Evolutionary conservation across 2,329 filamentous ascomycete genomes (phyloP).

Genomic region (Sporothrix humicola): DNA sequence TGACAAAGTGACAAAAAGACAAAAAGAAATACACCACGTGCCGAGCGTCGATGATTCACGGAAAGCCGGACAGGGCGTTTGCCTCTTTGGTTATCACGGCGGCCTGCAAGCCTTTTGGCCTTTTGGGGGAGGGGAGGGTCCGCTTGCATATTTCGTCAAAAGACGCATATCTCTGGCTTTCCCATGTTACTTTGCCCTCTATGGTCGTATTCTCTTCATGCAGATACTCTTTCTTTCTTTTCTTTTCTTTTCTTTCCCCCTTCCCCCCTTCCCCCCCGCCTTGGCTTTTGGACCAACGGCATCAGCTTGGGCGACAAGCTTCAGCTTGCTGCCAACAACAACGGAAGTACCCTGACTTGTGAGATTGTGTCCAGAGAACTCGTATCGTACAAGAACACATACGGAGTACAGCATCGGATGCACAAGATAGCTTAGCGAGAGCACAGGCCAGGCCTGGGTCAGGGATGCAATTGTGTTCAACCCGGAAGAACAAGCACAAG

Average conservation of each 20-base stretch:
- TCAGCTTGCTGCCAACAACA: neutral
- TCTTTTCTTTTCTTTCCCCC: neutral
- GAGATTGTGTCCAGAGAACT: too few relatives aligned
- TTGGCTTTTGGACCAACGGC: too few relatives aligned
- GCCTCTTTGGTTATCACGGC: conserved; percentile 12
- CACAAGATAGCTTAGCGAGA: conserved; percentile 11
- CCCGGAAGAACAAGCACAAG: neutral
- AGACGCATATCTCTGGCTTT: neutral
- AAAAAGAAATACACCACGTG: neutral
- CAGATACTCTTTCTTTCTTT: neutral
- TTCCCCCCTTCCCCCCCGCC: neutral
- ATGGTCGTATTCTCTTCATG: neutral
- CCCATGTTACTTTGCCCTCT: neutral
- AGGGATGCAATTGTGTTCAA: neutral
- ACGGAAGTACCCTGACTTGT: neutral
- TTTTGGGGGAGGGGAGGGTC: neutral
- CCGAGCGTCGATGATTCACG: conserved; percentile 1
- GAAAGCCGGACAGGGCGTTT: conserved; percentile 11
- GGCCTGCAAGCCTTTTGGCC: neutral
- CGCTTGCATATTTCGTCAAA: neutral
- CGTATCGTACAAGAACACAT: neutral
- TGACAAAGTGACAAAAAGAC: too few relatives aligned
- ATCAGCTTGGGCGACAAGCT: neutral
- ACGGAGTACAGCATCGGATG: neutral
- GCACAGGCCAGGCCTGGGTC: conserved; percentile 11